Percentiles rank a stretch among this genome's conserved stretches.
phyloP scores from a whole-genome alignment of 495 filamentous ascomycete species.

The Annulohypoxylon maeteangense region DNA sequence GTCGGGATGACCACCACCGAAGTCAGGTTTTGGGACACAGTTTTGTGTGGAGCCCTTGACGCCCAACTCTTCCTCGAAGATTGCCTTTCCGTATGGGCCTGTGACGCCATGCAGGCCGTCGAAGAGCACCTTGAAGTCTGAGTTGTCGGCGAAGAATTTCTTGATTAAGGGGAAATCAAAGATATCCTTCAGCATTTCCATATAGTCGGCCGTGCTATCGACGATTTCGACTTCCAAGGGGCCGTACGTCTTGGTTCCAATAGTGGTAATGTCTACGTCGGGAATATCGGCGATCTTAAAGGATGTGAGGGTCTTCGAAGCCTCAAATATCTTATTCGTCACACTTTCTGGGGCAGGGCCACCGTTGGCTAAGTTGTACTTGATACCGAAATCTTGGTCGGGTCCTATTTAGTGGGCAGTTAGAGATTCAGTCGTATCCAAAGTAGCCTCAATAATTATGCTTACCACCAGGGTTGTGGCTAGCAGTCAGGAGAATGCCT shows the following conservation, averaged over 20 bases:
- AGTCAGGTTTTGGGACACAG: conserved; percentile 91
- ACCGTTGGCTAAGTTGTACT: conserved; percentile 97
- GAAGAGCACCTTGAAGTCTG: conserved; percentile 96
- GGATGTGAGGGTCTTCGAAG: conserved; percentile 84
- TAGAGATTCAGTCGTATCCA: conserved; percentile 6
- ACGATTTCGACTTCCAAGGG: conserved; percentile 92
- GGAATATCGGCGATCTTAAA: conserved; percentile 93
- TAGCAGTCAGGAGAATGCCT: conserved; percentile 95
- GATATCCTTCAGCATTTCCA: conserved; percentile 95
- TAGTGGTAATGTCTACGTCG: conserved; percentile 81
- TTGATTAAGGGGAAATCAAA: conserved; percentile 97
- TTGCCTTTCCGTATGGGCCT: conserved; percentile 91
- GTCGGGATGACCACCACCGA: conserved; percentile 96
- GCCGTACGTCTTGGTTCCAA: conserved; percentile 87
- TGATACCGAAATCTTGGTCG: conserved; percentile 95
- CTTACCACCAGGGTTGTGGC: conserved; percentile 97
- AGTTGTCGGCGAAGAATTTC: conserved; percentile 83
- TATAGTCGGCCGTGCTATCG: conserved; percentile 89
- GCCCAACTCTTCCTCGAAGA: conserved; percentile 93
- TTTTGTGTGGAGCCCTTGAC: conserved; percentile 88
- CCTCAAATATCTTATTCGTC: conserved; percentile 96
- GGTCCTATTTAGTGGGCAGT: conserved; percentile 69
- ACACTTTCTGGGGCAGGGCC: conserved; percentile 94
- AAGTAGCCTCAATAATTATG: conserved; percentile 17
- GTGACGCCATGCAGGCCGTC: conserved; percentile 95